A percentile compares a stretch with the other conserved stretches of the same genome.
phyloP scores from a whole-genome alignment of 345 rosid genomes.

The thale cress (Arabidopsis thaliana) region TAIR10.1 NC_003070.9:2409501-2410000 shows the following conservation, averaged over 20 bases:
- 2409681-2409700: too few relatives aligned
- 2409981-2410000: background rate
- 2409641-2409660: conserved; percentile 35
- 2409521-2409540: conserved; percentile 29
- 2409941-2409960: conserved; percentile 42
- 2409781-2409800: background rate
- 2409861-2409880: too few relatives aligned
- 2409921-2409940: conserved; percentile 62
- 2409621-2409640: background rate
- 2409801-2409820: background rate
- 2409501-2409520: conserved; percentile 34
- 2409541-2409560: conserved; percentile 35
- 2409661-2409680: background rate
- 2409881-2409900: conserved; percentile 69
- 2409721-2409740: background rate
- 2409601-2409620: background rate
- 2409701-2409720: background rate
- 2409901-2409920: conserved; percentile 74
- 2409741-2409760: background rate
- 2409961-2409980: conserved; percentile 24
- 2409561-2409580: conserved; percentile 34
- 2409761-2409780: background rate
- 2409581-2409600: background rate
- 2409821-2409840: background rate
- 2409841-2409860: too few relatives aligned